Evolutionary conservation across 805 yeast genomes (phyloP).

Genomic region (Teunomyces panamensis): DNA sequence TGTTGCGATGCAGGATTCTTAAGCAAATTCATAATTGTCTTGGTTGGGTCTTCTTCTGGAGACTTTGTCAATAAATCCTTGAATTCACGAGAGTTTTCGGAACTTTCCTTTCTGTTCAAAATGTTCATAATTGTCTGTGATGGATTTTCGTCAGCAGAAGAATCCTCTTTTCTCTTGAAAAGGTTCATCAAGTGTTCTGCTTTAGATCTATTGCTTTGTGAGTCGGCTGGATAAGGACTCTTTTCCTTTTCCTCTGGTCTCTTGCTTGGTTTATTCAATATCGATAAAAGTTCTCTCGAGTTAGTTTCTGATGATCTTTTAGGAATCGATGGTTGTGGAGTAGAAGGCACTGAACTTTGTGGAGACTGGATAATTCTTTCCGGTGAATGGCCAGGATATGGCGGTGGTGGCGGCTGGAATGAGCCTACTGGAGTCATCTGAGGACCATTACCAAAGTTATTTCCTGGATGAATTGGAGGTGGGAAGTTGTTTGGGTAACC

Average conservation of each 20-base stretch:
- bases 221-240: conserved; percentile 8
- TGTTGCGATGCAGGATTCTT: background rate
- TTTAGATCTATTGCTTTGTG: conserved; percentile 25
- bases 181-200: conserved; percentile 30
- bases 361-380: background rate
- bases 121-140: conserved; percentile 7
- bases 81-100: conserved; percentile 20
- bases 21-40: background rate
- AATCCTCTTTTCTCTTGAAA: conserved; percentile 17
- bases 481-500: conserved; percentile 4
- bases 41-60: conserved; percentile 45
- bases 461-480: conserved; percentile 7
- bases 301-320: conserved; percentile 30
- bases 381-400: background rate
- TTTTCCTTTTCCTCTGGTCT: conserved; percentile 9
- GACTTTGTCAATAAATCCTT: conserved; percentile 58
- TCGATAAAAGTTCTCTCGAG: conserved; percentile 42
- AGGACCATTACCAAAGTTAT: conserved; percentile 1
- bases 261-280: conserved; percentile 29
- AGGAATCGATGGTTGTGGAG: conserved; percentile 39
- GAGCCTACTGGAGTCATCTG: conserved; percentile 4
- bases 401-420: background rate
- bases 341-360: background rate
- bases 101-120: conserved; percentile 6
- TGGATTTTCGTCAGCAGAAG: conserved; percentile 1